These are phyloP conservation scores for Aspergillus wentii DNA, from an alignment of 495 filamentous ascomycete genomes.

Conservation along the genomic window DNA sequence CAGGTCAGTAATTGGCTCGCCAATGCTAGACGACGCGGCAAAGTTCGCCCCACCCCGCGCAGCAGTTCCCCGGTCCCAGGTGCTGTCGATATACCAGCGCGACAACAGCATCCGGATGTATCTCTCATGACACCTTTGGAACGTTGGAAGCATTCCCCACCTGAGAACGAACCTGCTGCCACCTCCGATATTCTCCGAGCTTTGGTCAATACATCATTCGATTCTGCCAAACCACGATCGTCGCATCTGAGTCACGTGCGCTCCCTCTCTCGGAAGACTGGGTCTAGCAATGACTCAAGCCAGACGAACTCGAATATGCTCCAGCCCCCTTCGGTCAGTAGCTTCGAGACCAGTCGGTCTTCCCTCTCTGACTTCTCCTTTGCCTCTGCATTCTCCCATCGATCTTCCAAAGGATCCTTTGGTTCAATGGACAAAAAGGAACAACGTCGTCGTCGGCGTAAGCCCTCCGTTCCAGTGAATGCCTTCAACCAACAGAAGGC, in stretches of 20 bases:
- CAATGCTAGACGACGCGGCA: slow-evolving; percentile 74
- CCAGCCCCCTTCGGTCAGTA: slow-evolving; percentile 66
- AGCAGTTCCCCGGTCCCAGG: slow-evolving; percentile 55
- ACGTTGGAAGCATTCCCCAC: slow-evolving; percentile 81
- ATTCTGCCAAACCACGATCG: slow-evolving; percentile 44
- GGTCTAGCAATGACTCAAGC: slow-evolving; percentile 59
- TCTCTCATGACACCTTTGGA: slow-evolving; percentile 76
- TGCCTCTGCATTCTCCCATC: slow-evolving; percentile 66
- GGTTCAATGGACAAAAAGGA: slow-evolving; percentile 66
- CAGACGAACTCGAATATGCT: slow-evolving; percentile 57
- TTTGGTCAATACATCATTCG: slow-evolving; percentile 55
- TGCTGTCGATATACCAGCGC: slow-evolving; percentile 62
- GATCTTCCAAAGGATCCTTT: slow-evolving; percentile 58
- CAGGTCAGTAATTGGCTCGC: slow-evolving; percentile 87
- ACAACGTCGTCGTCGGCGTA: slow-evolving; percentile 67
- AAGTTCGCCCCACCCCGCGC: slow-evolving; percentile 56
- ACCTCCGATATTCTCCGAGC: slow-evolving; percentile 75
- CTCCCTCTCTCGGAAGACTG: slow-evolving; percentile 49
- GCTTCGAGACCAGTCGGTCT: slow-evolving; percentile 65
- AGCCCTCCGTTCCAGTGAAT: slow-evolving; percentile 42
- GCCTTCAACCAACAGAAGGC: slow-evolving; percentile 37
- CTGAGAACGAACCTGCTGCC: slow-evolving; percentile 81
- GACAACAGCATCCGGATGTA: slow-evolving; percentile 36
- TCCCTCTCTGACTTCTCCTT: slow-evolving; percentile 60
- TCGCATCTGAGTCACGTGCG: slow-evolving; percentile 36